A percentile compares a stretch with the other conserved stretches of the same genome.
Conservation (phyloP, 495 filamentous ascomycete genomes). For the Aspergillus heteromorphus region DNA sequence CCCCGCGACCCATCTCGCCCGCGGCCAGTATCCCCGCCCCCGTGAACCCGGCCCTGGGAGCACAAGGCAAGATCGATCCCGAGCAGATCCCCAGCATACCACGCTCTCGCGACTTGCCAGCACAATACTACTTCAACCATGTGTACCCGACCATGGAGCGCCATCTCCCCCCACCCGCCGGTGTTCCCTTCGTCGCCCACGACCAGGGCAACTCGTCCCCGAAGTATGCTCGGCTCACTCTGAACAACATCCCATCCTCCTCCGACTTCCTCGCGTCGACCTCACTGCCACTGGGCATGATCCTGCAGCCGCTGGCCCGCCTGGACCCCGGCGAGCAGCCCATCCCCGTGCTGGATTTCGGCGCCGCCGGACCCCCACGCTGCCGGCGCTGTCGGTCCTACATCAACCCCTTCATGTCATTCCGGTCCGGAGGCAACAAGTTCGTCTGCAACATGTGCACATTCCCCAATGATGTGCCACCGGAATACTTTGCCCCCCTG, state of each 20-base stretch:
- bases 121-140: conserved; percentile 78
- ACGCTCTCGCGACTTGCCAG: conserved; percentile 69
- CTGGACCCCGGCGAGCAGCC: conserved; percentile 79
- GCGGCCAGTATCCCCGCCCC: conserved; percentile 44
- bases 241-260: conserved; percentile 86
- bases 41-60: conserved; percentile 37
- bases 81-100: conserved; percentile 94
- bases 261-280: conserved; percentile 75
- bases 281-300: conserved; percentile 76
- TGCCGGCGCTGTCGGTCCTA: conserved; percentile 93
- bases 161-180: conserved; percentile 81
- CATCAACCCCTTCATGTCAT: conserved; percentile 99
- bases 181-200: conserved; percentile 83
- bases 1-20: conserved; percentile 46
- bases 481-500: conserved; percentile 89
- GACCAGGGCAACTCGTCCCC: conserved; percentile 98
- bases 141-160: conserved; percentile 93
- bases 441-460: conserved; percentile 99
- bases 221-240: conserved; percentile 82
- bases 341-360: conserved; percentile 93
- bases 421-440: conserved; percentile 87
- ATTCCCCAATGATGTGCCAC: conserved; percentile 88
- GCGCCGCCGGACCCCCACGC: conserved; percentile 82
- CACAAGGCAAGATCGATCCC: conserved; percentile 76
- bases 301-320: conserved; percentile 84